Evolutionary conservation across 139 green algal genomes (phyloP), one percentile per base, ranked within the genome.

Genomic region (Chlamydomonas eustigma): DNA sequence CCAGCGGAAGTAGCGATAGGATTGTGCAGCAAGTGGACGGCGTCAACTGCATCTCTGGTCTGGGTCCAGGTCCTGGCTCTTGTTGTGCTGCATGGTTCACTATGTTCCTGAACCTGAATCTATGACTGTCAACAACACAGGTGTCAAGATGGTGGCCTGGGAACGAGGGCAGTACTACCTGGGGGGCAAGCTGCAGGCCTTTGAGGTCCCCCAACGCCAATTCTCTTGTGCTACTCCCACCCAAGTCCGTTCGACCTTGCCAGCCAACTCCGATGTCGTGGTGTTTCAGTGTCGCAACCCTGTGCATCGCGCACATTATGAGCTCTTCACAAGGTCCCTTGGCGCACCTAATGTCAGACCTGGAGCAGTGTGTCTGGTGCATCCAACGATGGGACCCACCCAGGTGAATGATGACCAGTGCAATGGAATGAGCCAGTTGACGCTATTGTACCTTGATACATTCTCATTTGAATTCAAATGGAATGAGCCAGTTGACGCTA

Each of bases 281-380:
- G 93, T 92, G 37, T 97, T 97, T 88, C 93, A 97, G 88, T 97
- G 93, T 85, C 87, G 93, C 63, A 97, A 97, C 86, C 93, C 93
- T 34, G 92, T 97, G 70, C 93, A 97, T 88, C 84, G 86, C 31
- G 93, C 93, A 2, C 93, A 97, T 85, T 97, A 97, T 83, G 93
- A 97, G 86, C 90, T 97, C 5, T 97, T 97, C 90, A 96, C 84
- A 39, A 83, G 93, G 28, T 91, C 92, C 0, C 83, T 97, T 82
- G 80, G 94, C 37, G 92, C 92, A 2, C 67, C 74, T 65, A 96
- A 96, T 80, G 92, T 97, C 24, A 50, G 79, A 5, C 5, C 79
- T 0, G 90, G 78, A 51, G 88, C 86, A 1, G 91, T 97, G 6
- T 92, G 87, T 80, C 87, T 97, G 67, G 92, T 97, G 70, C 92